Base-by-base conservation (phyloP, 352 stramenopile genomes). In the Thalassiosira mediterranea region DNA sequence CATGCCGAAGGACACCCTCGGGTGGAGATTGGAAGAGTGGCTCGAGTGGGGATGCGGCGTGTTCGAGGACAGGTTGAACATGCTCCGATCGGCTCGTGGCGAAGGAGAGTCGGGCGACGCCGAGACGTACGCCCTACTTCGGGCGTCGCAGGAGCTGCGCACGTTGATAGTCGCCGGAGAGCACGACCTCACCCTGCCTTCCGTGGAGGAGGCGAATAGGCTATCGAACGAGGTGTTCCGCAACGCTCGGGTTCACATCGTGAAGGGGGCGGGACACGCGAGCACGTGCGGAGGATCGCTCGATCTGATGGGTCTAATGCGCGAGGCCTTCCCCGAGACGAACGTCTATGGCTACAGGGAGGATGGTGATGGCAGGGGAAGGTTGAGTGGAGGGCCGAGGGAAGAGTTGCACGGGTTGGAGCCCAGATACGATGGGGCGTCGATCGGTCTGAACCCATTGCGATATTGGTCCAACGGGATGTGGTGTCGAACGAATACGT, bases 81-180 rank as follows among this genome's bases (percentile, higher is more conserved):
- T 48, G 11, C 23, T 84, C 23, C 47, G 65, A 37, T 54, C 59
- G 28, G 48, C 44, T 0, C 59, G 59, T 21, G 21, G 34, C 37
- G 60, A 46, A 29, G 34, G 54, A 31, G 21, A 57, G n/a, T 54
- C 47, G 8, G 58, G 73, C 11, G 54, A 64, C 26, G 34, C n/a
- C 2, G 32, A 64, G 3, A 64, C 29, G 3, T 46, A 64, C 28
- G 48, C 75, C 8, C 8, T 64, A 66, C 40, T 80, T 38, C 37
- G 48, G 54, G 17, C 61, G n/a, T 47, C 81, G 28, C 52, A 70
- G 29, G 28, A 78, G 37, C 69, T 89, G 49, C 63, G 66, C 23
- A 81, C 72, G 21, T 62, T 94, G 7, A 90, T 94, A 52, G 67
- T 94, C 19, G 84, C 77, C 15, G 88, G 88, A 49, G 86, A 92